A percentile compares a stretch with the other conserved stretches of the same genome.
These are phyloP conservation scores for Artemisia argyi DNA, from an alignment of 129 eudicot genomes.

Conservation along the genomic window DNA sequence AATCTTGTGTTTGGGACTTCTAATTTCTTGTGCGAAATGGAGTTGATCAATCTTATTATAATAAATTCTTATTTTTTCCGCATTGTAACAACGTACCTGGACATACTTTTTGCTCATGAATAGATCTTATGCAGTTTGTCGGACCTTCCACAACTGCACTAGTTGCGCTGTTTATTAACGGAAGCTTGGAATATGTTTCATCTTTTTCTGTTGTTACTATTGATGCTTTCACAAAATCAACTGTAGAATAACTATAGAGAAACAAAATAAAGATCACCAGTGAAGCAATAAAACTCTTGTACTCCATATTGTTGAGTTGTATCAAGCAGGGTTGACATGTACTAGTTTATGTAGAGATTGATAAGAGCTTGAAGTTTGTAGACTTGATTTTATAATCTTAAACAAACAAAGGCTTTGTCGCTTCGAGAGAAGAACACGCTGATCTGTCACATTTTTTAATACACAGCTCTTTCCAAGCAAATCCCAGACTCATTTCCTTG, in stretches of 20 bases:
- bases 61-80: not conserved
- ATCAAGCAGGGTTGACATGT: not conserved
- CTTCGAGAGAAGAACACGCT: too few species aligned
- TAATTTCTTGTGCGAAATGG: too few species aligned
- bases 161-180: not conserved
- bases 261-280: not conserved
- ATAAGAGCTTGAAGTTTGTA: not conserved
- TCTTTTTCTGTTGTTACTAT: not conserved
- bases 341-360: slow-evolving; percentile 4
- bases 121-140: not conserved
- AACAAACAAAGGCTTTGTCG: not conserved
- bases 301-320: slow-evolving; percentile 6
- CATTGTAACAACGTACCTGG: slow-evolving; percentile 15
- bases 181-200: not conserved
- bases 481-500: too few species aligned
- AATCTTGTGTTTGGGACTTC: too few species aligned
- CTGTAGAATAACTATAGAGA: too few species aligned
- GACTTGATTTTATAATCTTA: not conserved
- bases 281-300: slow-evolving; percentile 7
- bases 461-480: too few species aligned
- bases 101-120: slow-evolving; percentile 7
- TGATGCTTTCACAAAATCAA: slow-evolving; percentile 13
- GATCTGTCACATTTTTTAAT: too few species aligned
- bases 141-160: not conserved
- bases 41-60: too few species aligned